Evolutionary conservation across 2,329 filamentous ascomycete genomes (phyloP).

Genomic region (Emydomyces testavorans): DNA sequence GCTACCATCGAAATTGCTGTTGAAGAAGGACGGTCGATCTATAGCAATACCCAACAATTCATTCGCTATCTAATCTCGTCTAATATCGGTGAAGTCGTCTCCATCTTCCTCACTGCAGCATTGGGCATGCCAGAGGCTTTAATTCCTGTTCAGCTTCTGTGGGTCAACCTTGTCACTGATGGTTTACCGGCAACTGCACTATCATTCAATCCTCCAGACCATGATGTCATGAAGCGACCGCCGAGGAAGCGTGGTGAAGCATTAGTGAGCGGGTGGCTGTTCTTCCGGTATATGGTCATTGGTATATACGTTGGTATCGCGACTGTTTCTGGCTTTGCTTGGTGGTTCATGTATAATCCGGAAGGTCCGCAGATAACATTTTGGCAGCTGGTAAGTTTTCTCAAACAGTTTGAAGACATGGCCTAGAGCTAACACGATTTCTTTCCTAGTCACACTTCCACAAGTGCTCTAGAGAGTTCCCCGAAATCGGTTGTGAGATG

Average conservation of each 20-base stretch:
- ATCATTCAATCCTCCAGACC: constrained; percentile 96
- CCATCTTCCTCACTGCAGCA: constrained; percentile 94
- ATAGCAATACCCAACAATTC: constrained; percentile 99
- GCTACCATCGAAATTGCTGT: constrained; percentile 93
- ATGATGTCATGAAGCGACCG: constrained; percentile 90
- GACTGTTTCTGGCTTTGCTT: constrained; percentile 95
- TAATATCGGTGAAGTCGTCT: constrained; percentile 98
- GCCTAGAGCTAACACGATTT: constrained; percentile 8
- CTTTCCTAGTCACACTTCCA: constrained; percentile 84
- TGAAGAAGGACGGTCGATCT: constrained; percentile 94
- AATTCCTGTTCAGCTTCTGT: constrained; percentile 91
- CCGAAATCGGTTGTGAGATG: constrained; percentile 84
- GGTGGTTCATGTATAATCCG: constrained; percentile 98
- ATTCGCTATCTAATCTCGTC: constrained; percentile 98
- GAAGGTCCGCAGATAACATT: constrained; percentile 85
- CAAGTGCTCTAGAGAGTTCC: constrained; percentile 72
- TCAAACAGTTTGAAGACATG: background rate
- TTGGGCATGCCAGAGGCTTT: constrained; percentile 95
- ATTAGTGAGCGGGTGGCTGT: constrained; percentile 88
- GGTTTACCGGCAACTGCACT: constrained; percentile 91
- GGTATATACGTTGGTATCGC: constrained; percentile 89
- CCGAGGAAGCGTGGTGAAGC: constrained; percentile 87
- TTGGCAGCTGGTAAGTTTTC: constrained; percentile 55
- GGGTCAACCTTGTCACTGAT: constrained; percentile 97
- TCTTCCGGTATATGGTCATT: constrained; percentile 94